Percentiles rank a stretch among this genome's conserved stretches.
These are phyloP conservation scores for Fusarium sp. DNA, from an alignment of 2,329 filamentous ascomycete genomes.

Conservation along the genomic window DNA sequence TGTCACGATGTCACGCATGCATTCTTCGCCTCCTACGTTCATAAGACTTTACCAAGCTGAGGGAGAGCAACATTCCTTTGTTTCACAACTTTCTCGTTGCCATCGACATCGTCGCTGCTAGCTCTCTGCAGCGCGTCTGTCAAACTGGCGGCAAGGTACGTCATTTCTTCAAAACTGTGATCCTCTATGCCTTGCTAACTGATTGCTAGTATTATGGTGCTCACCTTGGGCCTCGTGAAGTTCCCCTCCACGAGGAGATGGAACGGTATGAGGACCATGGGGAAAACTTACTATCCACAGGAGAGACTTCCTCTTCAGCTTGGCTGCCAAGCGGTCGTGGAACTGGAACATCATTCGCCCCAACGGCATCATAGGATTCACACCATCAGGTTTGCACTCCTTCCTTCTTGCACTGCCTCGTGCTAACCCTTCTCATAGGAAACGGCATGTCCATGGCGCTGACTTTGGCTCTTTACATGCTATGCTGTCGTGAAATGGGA, in stretches of 20 bases:
- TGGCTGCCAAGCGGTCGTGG: constrained; percentile 27
- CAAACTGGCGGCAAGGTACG: constrained; percentile 33
- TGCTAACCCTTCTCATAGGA: neutral
- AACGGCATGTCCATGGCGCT: constrained; percentile 35
- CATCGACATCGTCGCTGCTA: constrained; percentile 28
- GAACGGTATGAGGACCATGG: constrained; percentile 27
- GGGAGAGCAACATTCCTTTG: constrained; percentile 27
- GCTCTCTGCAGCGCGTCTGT: constrained; percentile 26
- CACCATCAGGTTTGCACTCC: constrained; percentile 18
- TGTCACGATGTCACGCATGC: constrained; percentile 34
- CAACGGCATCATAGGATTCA: constrained; percentile 33
- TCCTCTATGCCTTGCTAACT: neutral
- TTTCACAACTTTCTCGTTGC: constrained; percentile 32
- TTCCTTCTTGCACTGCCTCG: neutral
- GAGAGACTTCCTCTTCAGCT: constrained; percentile 30
- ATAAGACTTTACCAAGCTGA: constrained; percentile 31
- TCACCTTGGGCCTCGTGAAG: constrained; percentile 30
- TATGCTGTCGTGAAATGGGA: constrained; percentile 25
- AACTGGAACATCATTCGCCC: constrained; percentile 33
- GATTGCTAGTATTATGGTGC: constrained; percentile 25
- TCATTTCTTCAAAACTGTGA: neutral
- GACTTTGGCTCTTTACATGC: constrained; percentile 30
- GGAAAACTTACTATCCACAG: constrained; percentile 34
- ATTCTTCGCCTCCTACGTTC: constrained; percentile 34
- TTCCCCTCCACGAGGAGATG: constrained; percentile 32